These are phyloP conservation scores for Zea luxurians DNA, from an alignment of 176 grass and related monocot genomes.

Conservation along the genomic window DNA sequence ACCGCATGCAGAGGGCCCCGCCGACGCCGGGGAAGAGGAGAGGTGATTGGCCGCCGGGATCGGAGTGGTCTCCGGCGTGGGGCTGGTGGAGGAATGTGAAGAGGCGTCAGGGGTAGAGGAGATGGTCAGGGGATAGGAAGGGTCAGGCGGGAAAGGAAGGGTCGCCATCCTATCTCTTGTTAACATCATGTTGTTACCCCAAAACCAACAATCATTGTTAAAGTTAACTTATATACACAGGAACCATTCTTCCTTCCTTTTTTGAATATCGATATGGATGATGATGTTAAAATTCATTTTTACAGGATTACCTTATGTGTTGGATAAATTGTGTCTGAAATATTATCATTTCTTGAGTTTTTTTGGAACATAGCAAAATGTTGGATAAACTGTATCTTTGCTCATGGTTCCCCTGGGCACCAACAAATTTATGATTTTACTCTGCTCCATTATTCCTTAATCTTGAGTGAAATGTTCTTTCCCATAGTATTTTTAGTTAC, in stretches of 20 bases:
- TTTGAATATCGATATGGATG: neutral
- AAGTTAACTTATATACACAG: neutral
- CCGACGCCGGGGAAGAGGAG: too few relatives aligned
- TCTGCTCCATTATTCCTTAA: constrained; percentile 3
- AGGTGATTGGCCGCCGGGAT: too few relatives aligned
- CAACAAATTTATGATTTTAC: constrained; percentile 1
- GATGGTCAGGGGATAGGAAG: too few relatives aligned
- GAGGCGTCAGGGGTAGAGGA: too few relatives aligned
- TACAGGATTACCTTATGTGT: neutral
- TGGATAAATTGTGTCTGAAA: neutral
- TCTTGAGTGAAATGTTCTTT: neutral
- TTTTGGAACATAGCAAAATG: constrained; percentile 6
- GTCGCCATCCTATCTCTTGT: neutral
- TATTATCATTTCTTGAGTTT: neutral
- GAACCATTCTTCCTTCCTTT: neutral
- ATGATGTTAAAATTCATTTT: neutral
- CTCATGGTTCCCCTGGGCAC: neutral
- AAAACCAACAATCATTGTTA: neutral
- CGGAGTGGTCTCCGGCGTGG: too few relatives aligned
- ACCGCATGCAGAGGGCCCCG: too few relatives aligned
- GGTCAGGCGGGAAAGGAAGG: too few relatives aligned
- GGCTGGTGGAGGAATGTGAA: too few relatives aligned
- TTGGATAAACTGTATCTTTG: neutral
- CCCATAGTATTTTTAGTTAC: neutral
- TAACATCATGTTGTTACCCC: neutral